Conservation (phyloP, 78 protist species). For the Creolimax fragrantissima region DNA sequence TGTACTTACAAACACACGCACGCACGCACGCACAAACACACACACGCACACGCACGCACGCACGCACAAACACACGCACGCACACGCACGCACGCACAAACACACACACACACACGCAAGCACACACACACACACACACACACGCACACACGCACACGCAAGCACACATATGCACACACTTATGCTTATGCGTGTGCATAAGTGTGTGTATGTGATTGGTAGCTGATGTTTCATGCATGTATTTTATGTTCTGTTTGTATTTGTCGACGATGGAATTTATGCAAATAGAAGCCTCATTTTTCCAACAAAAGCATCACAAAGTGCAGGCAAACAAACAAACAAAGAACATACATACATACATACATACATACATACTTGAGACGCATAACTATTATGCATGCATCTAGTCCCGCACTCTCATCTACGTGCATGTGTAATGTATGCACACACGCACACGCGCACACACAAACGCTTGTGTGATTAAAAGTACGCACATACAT, state of each 20-base stretch:
- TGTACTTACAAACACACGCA: neutral
- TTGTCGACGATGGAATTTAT: neutral
- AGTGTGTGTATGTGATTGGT: neutral
- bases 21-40: neutral
- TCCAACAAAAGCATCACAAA: neutral
- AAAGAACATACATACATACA: neutral
- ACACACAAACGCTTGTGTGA: neutral
- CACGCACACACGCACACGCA: neutral
- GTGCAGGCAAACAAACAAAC: too few species aligned
- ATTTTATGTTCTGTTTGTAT: neutral
- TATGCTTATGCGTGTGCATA: neutral
- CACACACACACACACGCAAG: too few species aligned
- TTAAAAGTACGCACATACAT: neutral
- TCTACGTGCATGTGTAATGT: too few species aligned
- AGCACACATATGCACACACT: neutral
- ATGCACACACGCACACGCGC: neutral
- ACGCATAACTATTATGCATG: too few species aligned
- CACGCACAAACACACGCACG: neutral
- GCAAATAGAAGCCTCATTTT: neutral
- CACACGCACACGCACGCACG: neutral
- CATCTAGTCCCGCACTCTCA: too few species aligned
- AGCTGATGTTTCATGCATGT: neutral
- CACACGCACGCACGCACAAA: neutral
- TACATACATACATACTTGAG: too few species aligned
- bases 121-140: neutral